A percentile compares a stretch with the other conserved stretches of the same genome.
Evolutionary conservation across 805 yeast species (phyloP).

Genomic region (Hermanozyma aechmeae): DNA sequence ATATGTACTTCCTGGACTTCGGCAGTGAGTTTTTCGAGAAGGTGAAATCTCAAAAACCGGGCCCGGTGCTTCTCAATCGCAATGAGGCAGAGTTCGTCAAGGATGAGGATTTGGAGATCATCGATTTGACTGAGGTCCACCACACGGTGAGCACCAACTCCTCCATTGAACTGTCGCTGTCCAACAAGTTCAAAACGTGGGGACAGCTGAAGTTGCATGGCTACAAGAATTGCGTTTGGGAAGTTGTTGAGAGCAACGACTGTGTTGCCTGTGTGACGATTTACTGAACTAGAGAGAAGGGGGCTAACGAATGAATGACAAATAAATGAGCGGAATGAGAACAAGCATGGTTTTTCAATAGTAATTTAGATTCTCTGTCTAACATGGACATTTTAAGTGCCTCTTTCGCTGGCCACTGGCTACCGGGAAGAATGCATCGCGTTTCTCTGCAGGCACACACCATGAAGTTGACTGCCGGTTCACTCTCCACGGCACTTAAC

Average conservation of each 20-base stretch:
- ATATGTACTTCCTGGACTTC: conserved; percentile 23
- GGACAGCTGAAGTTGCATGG: conserved; percentile 35
- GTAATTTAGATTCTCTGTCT: too few species aligned
- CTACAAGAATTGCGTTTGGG: conserved; percentile 31
- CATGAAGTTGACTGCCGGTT: conserved; percentile 28
- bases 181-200: conserved; percentile 23
- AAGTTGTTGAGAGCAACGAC: conserved; percentile 29
- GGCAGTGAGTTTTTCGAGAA: conserved; percentile 13
- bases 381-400: too few species aligned
- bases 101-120: conserved; percentile 26
- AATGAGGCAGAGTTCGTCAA: conserved; percentile 28
- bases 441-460: too few species aligned
- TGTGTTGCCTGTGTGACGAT: conserved; percentile 29
- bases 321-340: too few species aligned
- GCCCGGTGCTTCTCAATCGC: conserved; percentile 29
- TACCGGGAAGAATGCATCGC: too few species aligned
- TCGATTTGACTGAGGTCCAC: conserved; percentile 13
- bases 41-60: conserved; percentile 5
- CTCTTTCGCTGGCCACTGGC: background rate
- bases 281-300: too few species aligned
- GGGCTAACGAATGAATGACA: too few species aligned
- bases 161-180: conserved; percentile 3
- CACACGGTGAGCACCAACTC: background rate
- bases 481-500: conserved; percentile 20
- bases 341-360: too few species aligned